Conservation (phyloP, 192 early-diverging fungal genomes). For the Gigaspora rosea region DNA sequence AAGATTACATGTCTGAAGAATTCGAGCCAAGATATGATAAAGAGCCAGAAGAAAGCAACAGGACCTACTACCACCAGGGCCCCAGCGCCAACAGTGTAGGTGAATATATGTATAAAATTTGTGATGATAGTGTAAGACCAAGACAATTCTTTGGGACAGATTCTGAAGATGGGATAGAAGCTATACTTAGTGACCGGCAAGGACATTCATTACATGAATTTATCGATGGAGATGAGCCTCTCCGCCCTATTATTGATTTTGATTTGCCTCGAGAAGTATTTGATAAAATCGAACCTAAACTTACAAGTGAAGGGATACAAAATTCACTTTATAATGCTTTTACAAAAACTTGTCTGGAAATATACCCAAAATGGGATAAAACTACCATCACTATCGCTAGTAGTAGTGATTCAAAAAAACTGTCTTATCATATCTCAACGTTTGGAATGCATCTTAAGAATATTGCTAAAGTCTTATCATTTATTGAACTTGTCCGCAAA, state of each 20-base stretch:
- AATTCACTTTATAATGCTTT: not conserved
- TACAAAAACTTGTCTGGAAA: no score
- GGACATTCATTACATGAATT: slow-evolving; percentile 19
- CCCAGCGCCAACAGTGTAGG: not conserved
- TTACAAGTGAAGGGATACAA: not conserved
- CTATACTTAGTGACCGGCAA: not conserved
- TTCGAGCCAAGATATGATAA: no score
- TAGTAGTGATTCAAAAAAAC: not conserved
- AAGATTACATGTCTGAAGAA: no score
- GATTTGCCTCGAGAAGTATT: not conserved
- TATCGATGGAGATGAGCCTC: slow-evolving; percentile 12
- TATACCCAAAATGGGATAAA: no score
- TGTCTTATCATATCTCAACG: no score
- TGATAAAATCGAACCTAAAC: slow-evolving; percentile 1
- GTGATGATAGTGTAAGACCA: not conserved
- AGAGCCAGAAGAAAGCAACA: not conserved
- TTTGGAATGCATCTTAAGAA: no score
- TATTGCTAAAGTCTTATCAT: no score
- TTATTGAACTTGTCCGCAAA: no score
- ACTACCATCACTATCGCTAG: not conserved
- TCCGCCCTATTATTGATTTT: slow-evolving; percentile 11
- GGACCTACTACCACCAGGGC: not conserved
- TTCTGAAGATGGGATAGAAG: not conserved
- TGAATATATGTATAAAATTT: not conserved
- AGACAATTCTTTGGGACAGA: not conserved